A percentile compares a stretch with the other conserved stretches of the same genome.
These are phyloP conservation scores for Boletus subcaerulescens DNA, from an alignment of 768 basidiomycete genomes.

Conservation along the genomic window DNA sequence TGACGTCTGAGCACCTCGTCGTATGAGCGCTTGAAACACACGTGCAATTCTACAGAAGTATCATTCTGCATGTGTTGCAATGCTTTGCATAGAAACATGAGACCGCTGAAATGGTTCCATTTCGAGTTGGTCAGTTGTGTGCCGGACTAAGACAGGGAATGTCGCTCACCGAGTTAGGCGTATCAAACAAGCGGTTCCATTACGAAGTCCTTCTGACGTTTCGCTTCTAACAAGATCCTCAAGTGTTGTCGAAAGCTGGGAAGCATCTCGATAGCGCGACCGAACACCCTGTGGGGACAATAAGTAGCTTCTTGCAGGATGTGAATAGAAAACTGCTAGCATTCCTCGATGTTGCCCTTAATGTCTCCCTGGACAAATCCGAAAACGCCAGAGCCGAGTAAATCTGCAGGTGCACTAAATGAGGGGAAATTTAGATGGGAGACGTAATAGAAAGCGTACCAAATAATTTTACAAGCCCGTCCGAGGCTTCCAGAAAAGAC, in stretches of 20 bases:
- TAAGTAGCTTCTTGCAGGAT: slow-evolving; percentile 9
- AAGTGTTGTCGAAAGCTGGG: slow-evolving; percentile 48
- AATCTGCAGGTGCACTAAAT: slow-evolving; percentile 41
- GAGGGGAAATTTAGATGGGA: slow-evolving; percentile 10
- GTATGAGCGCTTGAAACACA: slow-evolving; percentile 70
- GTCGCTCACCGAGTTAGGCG: slow-evolving; percentile 57
- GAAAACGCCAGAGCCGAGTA: slow-evolving; percentile 67
- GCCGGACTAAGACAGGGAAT: slow-evolving; percentile 18
- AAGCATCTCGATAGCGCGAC: slow-evolving; percentile 43
- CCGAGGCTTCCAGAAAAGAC: slow-evolving; percentile 82
- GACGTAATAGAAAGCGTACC: slow-evolving; percentile 43
- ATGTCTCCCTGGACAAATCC: slow-evolving; percentile 73
- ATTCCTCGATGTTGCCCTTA: slow-evolving; percentile 60
- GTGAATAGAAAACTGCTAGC: slow-evolving; percentile 23
- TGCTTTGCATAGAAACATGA: slow-evolving; percentile 65
- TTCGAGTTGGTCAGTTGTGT: neutral
- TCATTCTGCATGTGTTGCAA: slow-evolving; percentile 64
- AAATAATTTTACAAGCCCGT: slow-evolving; percentile 76
- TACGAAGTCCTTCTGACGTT: slow-evolving; percentile 37
- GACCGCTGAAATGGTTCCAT: slow-evolving; percentile 44
- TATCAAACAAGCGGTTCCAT: slow-evolving; percentile 61
- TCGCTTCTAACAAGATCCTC: slow-evolving; percentile 60
- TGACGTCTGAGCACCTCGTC: slow-evolving; percentile 65
- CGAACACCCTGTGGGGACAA: slow-evolving; percentile 58
- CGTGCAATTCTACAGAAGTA: slow-evolving; percentile 49